These are phyloP conservation scores for Cutaneotrichosporon sp. DNA, from an alignment of 1,284 basidiomycete genomes.

Conservation along the genomic window DNA sequence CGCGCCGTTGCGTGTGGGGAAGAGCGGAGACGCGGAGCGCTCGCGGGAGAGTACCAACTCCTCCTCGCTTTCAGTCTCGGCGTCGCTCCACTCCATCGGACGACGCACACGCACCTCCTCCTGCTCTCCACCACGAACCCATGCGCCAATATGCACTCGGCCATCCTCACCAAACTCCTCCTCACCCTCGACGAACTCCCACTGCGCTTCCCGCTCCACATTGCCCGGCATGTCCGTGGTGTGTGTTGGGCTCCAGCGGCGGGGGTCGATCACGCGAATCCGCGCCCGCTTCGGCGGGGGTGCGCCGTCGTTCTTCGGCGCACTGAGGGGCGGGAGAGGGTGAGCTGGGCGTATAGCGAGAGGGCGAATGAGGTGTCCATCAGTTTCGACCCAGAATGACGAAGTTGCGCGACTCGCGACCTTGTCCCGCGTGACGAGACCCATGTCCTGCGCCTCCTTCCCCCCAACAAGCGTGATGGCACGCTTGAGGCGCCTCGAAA, in stretches of 20 bases:
- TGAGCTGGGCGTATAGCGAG: conserved; percentile 43
- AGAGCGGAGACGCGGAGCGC: conserved; percentile 27
- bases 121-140: conserved; percentile 16
- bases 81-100: conserved; percentile 10
- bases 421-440: conserved; percentile 30
- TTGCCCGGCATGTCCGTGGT: conserved; percentile 16
- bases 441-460: conserved; percentile 48
- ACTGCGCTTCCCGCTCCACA: conserved; percentile 5
- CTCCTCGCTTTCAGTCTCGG: conserved; percentile 10
- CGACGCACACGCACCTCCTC: conserved; percentile 11
- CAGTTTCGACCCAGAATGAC: conserved; percentile 38
- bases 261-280: conserved; percentile 41
- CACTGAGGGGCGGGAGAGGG: conserved; percentile 27
- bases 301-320: conserved; percentile 1
- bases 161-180: conserved; percentile 21
- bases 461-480: conserved; percentile 30
- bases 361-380: conserved; percentile 39
- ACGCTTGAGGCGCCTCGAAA: conserved; percentile 17
- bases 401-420: conserved; percentile 9
- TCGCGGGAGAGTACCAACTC: conserved; percentile 10
- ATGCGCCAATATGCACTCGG: conserved; percentile 17
- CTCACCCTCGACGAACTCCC: conserved; percentile 18
- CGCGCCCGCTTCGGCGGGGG: conserved; percentile 25
- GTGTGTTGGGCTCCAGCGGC: conserved; percentile 30
- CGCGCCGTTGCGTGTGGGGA: conserved; percentile 16